phyloP scores from a whole-genome alignment of 345 rosid genomes.

The Pistacia vera region DNA sequence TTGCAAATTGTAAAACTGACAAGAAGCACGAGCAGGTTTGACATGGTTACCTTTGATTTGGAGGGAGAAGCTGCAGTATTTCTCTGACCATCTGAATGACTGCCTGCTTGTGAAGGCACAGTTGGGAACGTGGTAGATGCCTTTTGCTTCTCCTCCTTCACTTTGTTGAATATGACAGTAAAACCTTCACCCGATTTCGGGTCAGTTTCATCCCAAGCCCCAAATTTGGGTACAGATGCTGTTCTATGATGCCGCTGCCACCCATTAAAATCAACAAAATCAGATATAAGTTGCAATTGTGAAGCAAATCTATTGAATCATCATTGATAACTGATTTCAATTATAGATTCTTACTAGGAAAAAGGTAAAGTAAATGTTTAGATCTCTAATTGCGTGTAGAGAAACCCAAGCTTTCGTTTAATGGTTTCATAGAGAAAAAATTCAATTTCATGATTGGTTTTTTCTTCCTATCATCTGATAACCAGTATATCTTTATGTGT shows the following conservation, averaged over 20 bases:
- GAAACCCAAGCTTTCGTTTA: no score
- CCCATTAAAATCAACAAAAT: slow-evolving; percentile 1
- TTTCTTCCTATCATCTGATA: background rate
- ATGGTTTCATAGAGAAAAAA: background rate
- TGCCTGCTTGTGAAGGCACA: background rate
- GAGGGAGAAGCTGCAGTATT: slow-evolving; percentile 12
- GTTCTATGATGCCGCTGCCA: slow-evolving; percentile 43
- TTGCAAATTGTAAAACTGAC: background rate
- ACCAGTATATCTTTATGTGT: background rate
- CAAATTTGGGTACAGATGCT: slow-evolving; percentile 55
- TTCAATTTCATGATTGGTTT: background rate
- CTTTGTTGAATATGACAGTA: slow-evolving; percentile 45
- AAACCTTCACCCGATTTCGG: slow-evolving; percentile 52
- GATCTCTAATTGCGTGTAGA: no score
- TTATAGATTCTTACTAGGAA: background rate
- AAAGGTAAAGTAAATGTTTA: background rate
- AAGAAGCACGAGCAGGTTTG: background rate
- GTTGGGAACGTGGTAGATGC: slow-evolving; percentile 25
- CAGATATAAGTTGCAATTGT: background rate
- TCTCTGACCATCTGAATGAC: background rate
- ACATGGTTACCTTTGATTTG: slow-evolving; percentile 29
- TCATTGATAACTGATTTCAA: background rate
- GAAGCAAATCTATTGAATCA: background rate
- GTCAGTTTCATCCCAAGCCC: slow-evolving; percentile 63
- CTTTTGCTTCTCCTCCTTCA: slow-evolving; percentile 50